phyloP scores from a whole-genome alignment of 2,329 filamentous ascomycete species.

The Talaromyces pinophilus region DNA sequence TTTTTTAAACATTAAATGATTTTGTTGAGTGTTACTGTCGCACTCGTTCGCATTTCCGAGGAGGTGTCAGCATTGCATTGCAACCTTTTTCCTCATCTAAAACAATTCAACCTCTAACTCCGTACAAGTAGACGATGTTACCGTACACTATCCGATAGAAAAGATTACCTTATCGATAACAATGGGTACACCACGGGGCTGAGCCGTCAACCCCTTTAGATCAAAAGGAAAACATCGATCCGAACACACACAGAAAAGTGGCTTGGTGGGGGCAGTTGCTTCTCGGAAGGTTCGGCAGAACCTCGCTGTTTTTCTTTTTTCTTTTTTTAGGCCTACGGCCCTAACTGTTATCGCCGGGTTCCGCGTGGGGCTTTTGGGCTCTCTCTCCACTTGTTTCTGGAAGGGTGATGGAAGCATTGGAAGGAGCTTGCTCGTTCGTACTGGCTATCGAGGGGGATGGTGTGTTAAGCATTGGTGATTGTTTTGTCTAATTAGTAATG shows the following conservation, averaged over 20 bases:
- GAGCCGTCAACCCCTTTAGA: not conserved
- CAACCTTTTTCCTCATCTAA: not conserved
- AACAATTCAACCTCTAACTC: not conserved
- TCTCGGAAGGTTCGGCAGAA: conserved; percentile 10
- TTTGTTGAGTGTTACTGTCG: conserved; percentile 4
- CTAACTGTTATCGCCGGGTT: not conserved
- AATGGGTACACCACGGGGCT: not conserved
- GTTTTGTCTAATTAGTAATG: no score
- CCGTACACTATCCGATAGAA: not conserved
- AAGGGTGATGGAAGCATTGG: not conserved
- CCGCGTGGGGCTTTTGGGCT: not conserved
- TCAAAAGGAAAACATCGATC: not conserved
- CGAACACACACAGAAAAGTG: not conserved
- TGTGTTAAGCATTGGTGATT: no score
- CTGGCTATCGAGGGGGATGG: no score
- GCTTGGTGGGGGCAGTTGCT: not conserved
- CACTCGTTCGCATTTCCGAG: not conserved
- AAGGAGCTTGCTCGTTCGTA: not conserved
- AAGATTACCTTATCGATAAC: conserved; percentile 12
- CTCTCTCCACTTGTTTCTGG: not conserved
- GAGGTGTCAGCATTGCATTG: not conserved
- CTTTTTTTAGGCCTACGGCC: not conserved
- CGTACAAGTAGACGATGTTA: not conserved
- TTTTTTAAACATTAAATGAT: not conserved
- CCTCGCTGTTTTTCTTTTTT: not conserved